Evolutionary conservation across 257 asterid species (phyloP).

Genomic region (Linaria vulgaris): DNA sequence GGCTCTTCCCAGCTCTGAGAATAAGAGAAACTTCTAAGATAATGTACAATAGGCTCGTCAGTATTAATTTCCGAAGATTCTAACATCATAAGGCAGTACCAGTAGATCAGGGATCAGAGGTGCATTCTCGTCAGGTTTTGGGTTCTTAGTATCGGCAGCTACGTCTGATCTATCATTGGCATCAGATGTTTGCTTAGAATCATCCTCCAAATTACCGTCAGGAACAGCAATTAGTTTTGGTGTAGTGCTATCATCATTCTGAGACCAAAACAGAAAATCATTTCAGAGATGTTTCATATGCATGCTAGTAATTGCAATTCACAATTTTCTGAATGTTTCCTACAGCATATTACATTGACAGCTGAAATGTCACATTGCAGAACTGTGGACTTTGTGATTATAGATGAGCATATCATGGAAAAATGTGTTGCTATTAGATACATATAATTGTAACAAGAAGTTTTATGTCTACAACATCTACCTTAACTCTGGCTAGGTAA

Average conservation of each 20-base stretch:
- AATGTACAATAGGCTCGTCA: slow-evolving; percentile 9
- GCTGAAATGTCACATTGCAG: neutral
- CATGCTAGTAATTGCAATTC: neutral
- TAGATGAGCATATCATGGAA: too few relatives aligned
- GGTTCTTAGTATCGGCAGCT: slow-evolving; percentile 30
- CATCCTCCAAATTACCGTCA: slow-evolving; percentile 28
- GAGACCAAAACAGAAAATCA: slow-evolving; percentile 21
- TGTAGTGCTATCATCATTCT: slow-evolving; percentile 39
- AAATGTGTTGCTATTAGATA: too few relatives aligned
- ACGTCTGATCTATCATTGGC: slow-evolving; percentile 27
- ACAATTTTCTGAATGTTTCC: neutral
- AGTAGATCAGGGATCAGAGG: slow-evolving; percentile 57
- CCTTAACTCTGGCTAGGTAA: too few relatives aligned
- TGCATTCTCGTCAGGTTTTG: slow-evolving; percentile 29
- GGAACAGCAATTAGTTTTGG: slow-evolving; percentile 37
- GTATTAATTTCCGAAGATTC: neutral
- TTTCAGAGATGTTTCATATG: slow-evolving; percentile 21
- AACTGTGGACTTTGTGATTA: neutral
- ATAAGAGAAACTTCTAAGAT: neutral
- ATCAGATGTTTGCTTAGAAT: slow-evolving; percentile 30
- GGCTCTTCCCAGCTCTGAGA: slow-evolving; percentile 65
- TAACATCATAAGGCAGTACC: slow-evolving; percentile 38
- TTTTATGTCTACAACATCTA: too few relatives aligned
- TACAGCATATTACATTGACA: neutral
- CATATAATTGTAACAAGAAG: too few relatives aligned